Evolutionary conservation across 176 grass and related monocot genomes (phyloP).

Genomic region (sorghum (Sorghum bicolor)): Sorghum_bicolor_NCBIv3 NC_012870.2:78348501-78349000

Average conservation of each 20-base stretch:
- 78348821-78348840: background rate
- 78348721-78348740: background rate
- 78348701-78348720: too few species aligned
- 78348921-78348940: background rate
- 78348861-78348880: background rate
- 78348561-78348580: background rate
- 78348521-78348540: background rate
- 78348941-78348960: background rate
- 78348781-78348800: conserved; percentile 78
- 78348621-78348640: background rate
- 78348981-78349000: background rate
- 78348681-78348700: too few species aligned
- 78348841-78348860: background rate
- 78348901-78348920: background rate
- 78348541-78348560: background rate
- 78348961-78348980: background rate
- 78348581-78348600: background rate
- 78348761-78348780: background rate
- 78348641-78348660: background rate
- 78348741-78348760: background rate
- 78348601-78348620: background rate
- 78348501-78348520: background rate
- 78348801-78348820: conserved; percentile 62
- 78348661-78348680: background rate
- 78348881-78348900: conserved; percentile 1